phyloP scores from a whole-genome alignment of 768 basidiomycete genomes.

The Lentinula sp. region DNA sequence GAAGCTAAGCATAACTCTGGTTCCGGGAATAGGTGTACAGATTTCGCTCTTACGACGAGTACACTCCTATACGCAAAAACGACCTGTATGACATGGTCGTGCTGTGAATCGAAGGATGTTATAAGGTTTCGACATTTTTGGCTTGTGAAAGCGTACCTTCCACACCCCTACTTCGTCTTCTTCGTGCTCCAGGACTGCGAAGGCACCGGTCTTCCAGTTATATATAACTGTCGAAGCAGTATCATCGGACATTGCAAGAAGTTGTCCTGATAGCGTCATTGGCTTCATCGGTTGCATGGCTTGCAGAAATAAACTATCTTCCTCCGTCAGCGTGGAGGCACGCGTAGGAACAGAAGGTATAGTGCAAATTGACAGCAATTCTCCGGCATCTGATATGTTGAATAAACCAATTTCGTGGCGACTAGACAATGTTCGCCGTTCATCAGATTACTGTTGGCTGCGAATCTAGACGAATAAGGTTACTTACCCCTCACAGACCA shows the following conservation, averaged over 20 bases:
- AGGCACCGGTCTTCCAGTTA: conserved; percentile 46
- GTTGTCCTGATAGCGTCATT: conserved; percentile 40
- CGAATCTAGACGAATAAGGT: conserved; percentile 3
- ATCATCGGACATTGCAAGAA: conserved; percentile 52
- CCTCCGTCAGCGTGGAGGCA: not conserved
- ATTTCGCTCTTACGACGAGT: conserved; percentile 54
- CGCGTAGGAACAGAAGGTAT: conserved; percentile 23
- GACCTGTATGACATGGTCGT: conserved; percentile 49
- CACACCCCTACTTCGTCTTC: conserved; percentile 19
- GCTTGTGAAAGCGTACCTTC: conserved; percentile 15
- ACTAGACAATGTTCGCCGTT: conserved; percentile 14
- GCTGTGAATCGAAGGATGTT: conserved; percentile 17
- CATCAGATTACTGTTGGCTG: conserved; percentile 9
- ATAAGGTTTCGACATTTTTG: conserved; percentile 2
- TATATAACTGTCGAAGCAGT: conserved; percentile 41
- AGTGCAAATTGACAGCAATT: conserved; percentile 19
- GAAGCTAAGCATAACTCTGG: conserved; percentile 22
- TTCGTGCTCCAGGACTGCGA: conserved; percentile 38
- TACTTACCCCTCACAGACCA: conserved; percentile 41
- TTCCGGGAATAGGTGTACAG: conserved; percentile 47
- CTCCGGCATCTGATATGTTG: conserved; percentile 14
- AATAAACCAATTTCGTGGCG: conserved; percentile 26
- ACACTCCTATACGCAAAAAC: conserved; percentile 39
- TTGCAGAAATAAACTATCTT: not conserved
- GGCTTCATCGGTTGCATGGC: conserved; percentile 28